Evolutionary conservation across 2,329 filamentous ascomycete genomes (phyloP).

Genomic region (Macrophomina pseudophaseolina): DNA sequence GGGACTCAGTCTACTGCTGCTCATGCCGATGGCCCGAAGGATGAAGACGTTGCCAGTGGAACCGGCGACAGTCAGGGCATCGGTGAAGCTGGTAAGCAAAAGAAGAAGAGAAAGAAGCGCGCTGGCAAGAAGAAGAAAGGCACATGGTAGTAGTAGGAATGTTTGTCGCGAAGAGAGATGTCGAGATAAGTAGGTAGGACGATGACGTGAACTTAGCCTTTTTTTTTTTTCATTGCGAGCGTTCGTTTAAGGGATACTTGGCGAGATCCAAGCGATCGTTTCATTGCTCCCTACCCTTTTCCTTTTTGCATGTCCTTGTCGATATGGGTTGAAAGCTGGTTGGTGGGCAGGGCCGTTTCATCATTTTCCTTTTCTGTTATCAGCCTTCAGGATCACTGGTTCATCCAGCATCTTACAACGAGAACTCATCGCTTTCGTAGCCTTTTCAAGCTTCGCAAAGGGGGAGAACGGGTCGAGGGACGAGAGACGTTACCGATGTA

Average conservation of each 20-base stretch:
- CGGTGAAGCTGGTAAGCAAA: constrained; percentile 28
- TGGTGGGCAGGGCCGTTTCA: constrained; percentile 8
- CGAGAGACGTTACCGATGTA: background rate
- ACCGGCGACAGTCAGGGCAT: constrained; percentile 31
- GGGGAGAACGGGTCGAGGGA: background rate
- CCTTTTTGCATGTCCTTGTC: background rate
- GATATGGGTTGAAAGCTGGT: constrained; percentile 1
- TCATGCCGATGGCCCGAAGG: constrained; percentile 29
- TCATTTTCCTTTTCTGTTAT: background rate
- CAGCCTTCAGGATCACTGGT: background rate
- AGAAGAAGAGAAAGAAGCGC: constrained; percentile 43
- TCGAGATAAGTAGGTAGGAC: background rate
- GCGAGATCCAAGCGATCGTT: background rate
- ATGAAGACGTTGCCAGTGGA: constrained; percentile 29
- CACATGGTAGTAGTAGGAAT: constrained; percentile 23
- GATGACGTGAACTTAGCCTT: background rate
- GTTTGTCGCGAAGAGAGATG: background rate
- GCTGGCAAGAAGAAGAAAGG: constrained; percentile 43
- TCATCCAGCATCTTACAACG: background rate
- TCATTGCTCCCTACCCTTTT: background rate
- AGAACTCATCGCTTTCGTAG: background rate
- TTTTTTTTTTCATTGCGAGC: constrained; percentile 12
- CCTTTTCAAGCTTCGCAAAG: background rate
- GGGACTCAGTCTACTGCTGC: constrained; percentile 37
- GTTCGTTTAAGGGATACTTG: constrained; percentile 7